Evolutionary conservation across 139 green algal species (phyloP), one percentile per base, ranked within the genome.

Genomic region (Marvania coccoides): DNA sequence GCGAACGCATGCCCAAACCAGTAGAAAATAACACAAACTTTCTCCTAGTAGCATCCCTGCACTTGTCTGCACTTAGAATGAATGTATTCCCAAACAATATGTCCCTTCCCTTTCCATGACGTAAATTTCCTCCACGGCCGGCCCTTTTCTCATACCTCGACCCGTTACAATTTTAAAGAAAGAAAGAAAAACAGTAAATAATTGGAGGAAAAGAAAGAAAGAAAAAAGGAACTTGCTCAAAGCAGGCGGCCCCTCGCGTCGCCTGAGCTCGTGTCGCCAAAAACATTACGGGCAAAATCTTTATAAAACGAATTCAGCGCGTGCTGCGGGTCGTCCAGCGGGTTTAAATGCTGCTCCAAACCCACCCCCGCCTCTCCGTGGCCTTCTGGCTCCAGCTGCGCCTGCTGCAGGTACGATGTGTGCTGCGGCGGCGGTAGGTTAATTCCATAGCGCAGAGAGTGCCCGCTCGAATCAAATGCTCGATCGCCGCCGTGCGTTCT

Each of bases 271-370:
- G 28, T 28, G 15, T 63, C n/a, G 12, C 34, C 56, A 47, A 76
- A 66, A 4, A 76, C 51, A 6, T 46, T 34, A 19, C 37, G 38
- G 26, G 69, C 61, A 23, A 57, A 47, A 24, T 51, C 57, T 28
- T 64, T 47, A 24, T 77, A 77, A 8, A 59, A 77, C 1, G 63
- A 54, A 67, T 77, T 69, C 19, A 77, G 67, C 56, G 26, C 37
- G 58, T 77, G 71, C 12, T 48, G 26, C 13, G 56, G 63, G 29
- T 77, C 71, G 26, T 69, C 30, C 12, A 77, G 28, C 7, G 71
- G 63, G 34, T 28, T 14, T 7, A 19, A 28, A 13, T 29, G 48
- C 39, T 48, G 42, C 56, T n/a, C 7, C 54, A 6, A 38, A 24
- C 15, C 45, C 5, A n/a, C 65, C 33, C 33, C 60, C 65, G 56